A percentile compares a stretch with the other conserved stretches of the same genome.
Conservation (phyloP, 352 stramenopile genomes). For the Phytophthora fragariae region DNA sequence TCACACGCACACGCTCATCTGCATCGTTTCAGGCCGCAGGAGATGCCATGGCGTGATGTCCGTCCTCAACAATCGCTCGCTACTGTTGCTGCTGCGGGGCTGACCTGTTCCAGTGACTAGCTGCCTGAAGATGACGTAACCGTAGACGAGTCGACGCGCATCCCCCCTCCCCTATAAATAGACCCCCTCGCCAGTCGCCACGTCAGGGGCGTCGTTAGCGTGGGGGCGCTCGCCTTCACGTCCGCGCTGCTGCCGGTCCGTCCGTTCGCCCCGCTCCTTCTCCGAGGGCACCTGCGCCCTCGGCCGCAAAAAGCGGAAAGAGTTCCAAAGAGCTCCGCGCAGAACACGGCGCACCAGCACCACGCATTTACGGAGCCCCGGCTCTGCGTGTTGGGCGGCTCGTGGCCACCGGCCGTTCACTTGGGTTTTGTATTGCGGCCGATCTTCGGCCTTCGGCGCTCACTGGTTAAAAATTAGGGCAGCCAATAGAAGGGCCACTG, state of each 20-base stretch:
- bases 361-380: slow-evolving; percentile 52
- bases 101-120: neutral
- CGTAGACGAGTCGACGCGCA: slow-evolving; percentile 22
- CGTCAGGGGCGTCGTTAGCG: neutral
- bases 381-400: slow-evolving; percentile 28
- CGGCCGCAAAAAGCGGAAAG: slow-evolving; percentile 76
- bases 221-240: neutral
- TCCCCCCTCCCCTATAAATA: slow-evolving; percentile 11
- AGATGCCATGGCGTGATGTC: neutral
- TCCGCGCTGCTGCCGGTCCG: neutral
- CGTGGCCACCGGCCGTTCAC: slow-evolving; percentile 32
- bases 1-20: neutral
- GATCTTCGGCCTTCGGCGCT: slow-evolving; percentile 20
- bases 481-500: slow-evolving; percentile 2
- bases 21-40: no score
- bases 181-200: neutral
- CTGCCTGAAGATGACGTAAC: slow-evolving; percentile 11
- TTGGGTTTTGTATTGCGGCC: slow-evolving; percentile 27
- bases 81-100: neutral
- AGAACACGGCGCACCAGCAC: slow-evolving; percentile 57
- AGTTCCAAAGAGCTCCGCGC: slow-evolving; percentile 46
- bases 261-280: slow-evolving; percentile 3
- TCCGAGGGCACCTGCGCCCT: slow-evolving; percentile 44
- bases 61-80: neutral
- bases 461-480: neutral